These are phyloP conservation scores for Yarrowia osloensis DNA, from an alignment of 805 yeast species.

Conservation along the genomic window DNA sequence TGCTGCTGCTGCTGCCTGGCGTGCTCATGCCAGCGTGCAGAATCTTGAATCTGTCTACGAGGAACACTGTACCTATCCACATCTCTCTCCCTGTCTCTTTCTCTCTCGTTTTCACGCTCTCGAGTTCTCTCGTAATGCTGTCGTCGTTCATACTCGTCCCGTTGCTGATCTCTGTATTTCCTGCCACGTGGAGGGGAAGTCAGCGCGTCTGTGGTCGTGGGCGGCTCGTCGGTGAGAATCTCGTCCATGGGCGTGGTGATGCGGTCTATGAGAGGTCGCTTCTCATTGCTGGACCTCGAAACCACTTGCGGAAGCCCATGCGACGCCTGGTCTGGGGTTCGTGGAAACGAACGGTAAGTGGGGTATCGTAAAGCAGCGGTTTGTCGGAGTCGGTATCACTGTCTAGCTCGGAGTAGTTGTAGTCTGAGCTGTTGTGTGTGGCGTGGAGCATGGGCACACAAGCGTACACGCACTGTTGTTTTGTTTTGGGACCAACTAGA, in stretches of 20 bases:
- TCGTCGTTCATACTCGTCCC: constrained; percentile 14
- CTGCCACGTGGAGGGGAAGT: not conserved
- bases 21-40: constrained; percentile 24
- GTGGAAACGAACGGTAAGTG: not conserved
- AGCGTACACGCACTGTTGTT: not conserved
- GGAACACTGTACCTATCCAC: constrained; percentile 9
- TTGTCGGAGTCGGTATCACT: not conserved
- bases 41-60: not conserved
- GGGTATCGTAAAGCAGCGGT: constrained; percentile 17
- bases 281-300: constrained; percentile 13
- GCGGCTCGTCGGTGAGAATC: constrained; percentile 7
- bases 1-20: not conserved
- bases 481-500: not conserved
- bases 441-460: constrained; percentile 11
- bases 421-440: not conserved
- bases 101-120: not conserved
- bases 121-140: constrained; percentile 5
- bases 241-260: constrained; percentile 24
- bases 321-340: constrained; percentile 2
- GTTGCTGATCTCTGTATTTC: not conserved
- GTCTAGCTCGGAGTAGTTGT: constrained; percentile 1
- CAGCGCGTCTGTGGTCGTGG: not conserved
- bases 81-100: not conserved
- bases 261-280: constrained; percentile 16
- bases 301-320: constrained; percentile 19